These are phyloP conservation scores for Fusarium concolor DNA, from an alignment of 2,329 filamentous ascomycete species.

Conservation along the genomic window DNA sequence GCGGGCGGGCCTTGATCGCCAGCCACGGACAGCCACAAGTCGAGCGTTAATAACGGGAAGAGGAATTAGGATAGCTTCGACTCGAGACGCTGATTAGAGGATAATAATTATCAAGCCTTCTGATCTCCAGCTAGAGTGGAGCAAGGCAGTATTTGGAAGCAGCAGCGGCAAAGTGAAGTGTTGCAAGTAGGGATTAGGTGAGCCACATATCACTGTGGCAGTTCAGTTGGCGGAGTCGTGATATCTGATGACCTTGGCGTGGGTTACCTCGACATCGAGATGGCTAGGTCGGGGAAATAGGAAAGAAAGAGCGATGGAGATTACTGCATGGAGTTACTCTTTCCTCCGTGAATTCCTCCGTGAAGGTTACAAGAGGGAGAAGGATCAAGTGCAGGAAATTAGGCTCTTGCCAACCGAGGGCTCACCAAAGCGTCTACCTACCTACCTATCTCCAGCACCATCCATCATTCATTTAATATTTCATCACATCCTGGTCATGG, in stretches of 20 bases:
- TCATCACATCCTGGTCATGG: background rate
- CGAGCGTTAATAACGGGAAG: slow-evolving; percentile 17
- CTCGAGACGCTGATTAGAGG: background rate
- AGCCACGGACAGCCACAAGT: slow-evolving; percentile 29
- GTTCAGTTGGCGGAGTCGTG: background rate
- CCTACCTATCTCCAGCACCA: background rate
- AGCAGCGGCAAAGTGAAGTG: background rate
- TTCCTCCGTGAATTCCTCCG: background rate
- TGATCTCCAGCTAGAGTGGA: background rate
- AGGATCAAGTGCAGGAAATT: background rate
- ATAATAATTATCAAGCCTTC: background rate
- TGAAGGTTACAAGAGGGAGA: slow-evolving; percentile 7
- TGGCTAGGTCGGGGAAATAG: background rate
- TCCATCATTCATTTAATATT: background rate
- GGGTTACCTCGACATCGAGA: slow-evolving; percentile 3
- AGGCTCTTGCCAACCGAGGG: slow-evolving; percentile 8
- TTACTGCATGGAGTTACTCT: background rate
- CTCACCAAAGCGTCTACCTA: slow-evolving; percentile 3
- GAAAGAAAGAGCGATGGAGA: background rate
- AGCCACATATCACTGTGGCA: slow-evolving; percentile 1
- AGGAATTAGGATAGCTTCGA: background rate
- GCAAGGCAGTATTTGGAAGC: background rate
- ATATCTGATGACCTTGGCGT: slow-evolving; percentile 7
- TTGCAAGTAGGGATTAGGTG: background rate
- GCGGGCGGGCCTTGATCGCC: slow-evolving; percentile 8